These are phyloP conservation scores for Moesziomyces antarcticus DNA, from an alignment of 1,284 basidiomycete genomes.

Conservation along the genomic window DNA sequence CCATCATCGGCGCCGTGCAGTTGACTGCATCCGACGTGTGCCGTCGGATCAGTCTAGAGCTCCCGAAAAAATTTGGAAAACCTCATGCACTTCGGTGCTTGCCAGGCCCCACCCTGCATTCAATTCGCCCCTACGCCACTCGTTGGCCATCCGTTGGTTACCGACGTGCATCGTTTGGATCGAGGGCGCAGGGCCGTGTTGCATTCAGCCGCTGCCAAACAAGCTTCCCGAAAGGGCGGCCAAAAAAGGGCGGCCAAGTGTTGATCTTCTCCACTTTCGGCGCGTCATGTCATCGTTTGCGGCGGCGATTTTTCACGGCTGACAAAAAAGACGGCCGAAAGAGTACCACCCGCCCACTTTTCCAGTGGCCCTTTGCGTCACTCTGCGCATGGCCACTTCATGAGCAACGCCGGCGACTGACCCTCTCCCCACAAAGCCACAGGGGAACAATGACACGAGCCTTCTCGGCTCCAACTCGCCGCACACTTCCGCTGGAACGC, in stretches of 20 bases:
- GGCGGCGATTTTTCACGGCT: background rate
- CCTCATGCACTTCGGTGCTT: background rate
- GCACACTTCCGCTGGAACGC: no score
- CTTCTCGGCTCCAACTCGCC: no score
- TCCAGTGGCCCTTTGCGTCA: background rate
- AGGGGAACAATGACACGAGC: no score
- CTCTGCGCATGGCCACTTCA: background rate
- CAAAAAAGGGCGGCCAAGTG: background rate
- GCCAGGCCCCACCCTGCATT: background rate
- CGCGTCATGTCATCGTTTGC: slow-evolving; percentile 2
- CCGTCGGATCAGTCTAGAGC: background rate
- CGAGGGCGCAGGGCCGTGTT: background rate
- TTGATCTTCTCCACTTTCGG: slow-evolving; percentile 4
- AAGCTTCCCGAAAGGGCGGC: background rate
- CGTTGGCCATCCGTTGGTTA: background rate
- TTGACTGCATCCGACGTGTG: background rate
- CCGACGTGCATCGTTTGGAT: background rate
- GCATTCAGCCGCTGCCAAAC: background rate
- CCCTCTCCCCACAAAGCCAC: no score
- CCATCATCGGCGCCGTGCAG: background rate
- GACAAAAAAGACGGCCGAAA: background rate
- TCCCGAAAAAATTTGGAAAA: background rate
- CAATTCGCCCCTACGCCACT: background rate
- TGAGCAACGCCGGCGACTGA: no score
- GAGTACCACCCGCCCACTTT: background rate